Conservation (phyloP, 352 stramenopile genomes). For the Peronospora destructor region DNA sequence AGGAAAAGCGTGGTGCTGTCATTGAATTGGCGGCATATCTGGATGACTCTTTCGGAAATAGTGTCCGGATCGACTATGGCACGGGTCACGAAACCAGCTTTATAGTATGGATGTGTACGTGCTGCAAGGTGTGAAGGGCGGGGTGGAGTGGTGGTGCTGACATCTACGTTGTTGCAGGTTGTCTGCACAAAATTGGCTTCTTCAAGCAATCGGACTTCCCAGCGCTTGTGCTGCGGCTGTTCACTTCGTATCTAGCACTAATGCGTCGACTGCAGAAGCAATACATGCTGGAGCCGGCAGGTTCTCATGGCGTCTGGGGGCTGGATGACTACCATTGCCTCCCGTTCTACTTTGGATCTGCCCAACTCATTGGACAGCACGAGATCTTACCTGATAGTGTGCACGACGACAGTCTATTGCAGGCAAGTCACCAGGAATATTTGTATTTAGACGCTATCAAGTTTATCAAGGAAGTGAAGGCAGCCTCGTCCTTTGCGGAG, state of each 20-base stretch:
- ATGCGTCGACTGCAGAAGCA: constrained; percentile 92
- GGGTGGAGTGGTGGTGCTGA: constrained; percentile 3
- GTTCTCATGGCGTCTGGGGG: constrained; percentile 97
- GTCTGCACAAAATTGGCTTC: constrained; percentile 87
- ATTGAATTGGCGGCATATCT: constrained; percentile 93
- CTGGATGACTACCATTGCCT: constrained; percentile 99
- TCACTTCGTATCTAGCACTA: constrained; percentile 90
- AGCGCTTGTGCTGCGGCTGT: constrained; percentile 86
- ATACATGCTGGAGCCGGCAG: constrained; percentile 97
- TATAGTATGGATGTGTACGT: constrained; percentile 89
- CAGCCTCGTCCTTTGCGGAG: constrained; percentile 87
- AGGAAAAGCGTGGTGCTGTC: constrained; percentile 54
- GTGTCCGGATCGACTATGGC: constrained; percentile 96
- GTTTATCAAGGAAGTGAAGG: constrained; percentile 90
- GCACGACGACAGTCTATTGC: constrained; percentile 65
- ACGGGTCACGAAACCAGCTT: constrained; percentile 98
- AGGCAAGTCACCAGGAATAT: constrained; percentile 65
- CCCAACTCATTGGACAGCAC: constrained; percentile 87
- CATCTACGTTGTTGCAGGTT: constrained; percentile 34
- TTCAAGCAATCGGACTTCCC: constrained; percentile 80
- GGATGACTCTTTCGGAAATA: constrained; percentile 94
- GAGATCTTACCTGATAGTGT: constrained; percentile 66
- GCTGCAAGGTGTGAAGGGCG: neutral
- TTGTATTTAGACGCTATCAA: constrained; percentile 91
- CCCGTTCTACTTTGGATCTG: constrained; percentile 96